Base-by-base conservation (phyloP, 2,329 filamentous ascomycete species). In the Xylaria multiplex region DNA sequence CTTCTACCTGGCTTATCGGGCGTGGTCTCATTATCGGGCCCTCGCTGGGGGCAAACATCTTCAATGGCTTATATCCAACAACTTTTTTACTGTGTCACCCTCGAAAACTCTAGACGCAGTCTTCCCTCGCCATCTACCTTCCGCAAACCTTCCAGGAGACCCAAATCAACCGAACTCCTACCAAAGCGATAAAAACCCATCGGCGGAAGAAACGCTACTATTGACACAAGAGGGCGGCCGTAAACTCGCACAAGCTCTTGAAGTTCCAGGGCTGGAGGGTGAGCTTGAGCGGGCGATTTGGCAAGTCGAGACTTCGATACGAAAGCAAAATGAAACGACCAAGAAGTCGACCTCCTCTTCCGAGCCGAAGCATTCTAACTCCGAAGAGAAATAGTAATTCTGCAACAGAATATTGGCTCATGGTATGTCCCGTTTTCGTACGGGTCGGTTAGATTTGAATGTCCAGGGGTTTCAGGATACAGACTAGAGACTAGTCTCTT, bases 21-120 rank as follows among this genome's bases (percentile, higher is more conserved):
- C 93, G 30, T 98, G 92, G 91, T 96, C 92, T 22, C 93, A 97
- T 79, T 97, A 92, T 88, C 88, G 91, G 81, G 96, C 96, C 59
- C 82, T 97, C 60, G 87, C 88, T 43, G 96, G 96, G 61, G 94
- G 93, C 22, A 91, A 89, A 74, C 92, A 98, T 77, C 82, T 98
- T 40, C 88, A 95, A 71, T 96, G 93, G 78, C 86, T 99, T 13
- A 79, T 95, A 46, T 81, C 91, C 64, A 90, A 94, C 70, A 88
- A 90, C 54, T 85, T 96, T 32, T 82, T 97, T 45, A 84, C 83
- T 2, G 82, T 88, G 0, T 83, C 84, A 14, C 89, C 93, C 0
- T 93, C 91, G 0, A 80, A 85, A 14, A 82, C 86, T 6, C 84
- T 99, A 53, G 91, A 97, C 76, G 81, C 88, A 57, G 83, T 96